Evolutionary conservation across 1,139 yeast genomes (phyloP), one percentile per base, ranked within the genome.

Genomic region (Saccharomyces hybrid): DNA sequence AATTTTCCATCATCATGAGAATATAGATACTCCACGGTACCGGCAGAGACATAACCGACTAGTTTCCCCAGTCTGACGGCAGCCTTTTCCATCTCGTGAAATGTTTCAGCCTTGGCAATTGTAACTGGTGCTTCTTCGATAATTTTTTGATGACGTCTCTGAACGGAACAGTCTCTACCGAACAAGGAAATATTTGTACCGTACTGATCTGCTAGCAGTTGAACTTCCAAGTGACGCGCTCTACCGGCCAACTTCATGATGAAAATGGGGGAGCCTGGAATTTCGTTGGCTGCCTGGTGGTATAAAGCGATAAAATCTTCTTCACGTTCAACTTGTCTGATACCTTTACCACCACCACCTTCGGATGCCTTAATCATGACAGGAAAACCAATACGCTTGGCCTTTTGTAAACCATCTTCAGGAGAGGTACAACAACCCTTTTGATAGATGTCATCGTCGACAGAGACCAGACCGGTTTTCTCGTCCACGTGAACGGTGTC

Each of bases 341-440:
- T 90, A 80, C 97, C 97, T 75, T 90, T 90, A 79, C 97, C 97
- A 77, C 97, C 97, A 75, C 97, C 97, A 78, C 97, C 97, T 83
- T 90, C 97, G 57, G 96, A 88, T 47, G 97, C 97, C 72, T 90
- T 90, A 65, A 90, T 83, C 97, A 90, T 90, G 52, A 90, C 95
- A 47, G 97, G 97, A 78, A 90, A 90, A 2, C 99, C 98, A 65
- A 93, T 91, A 67, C 80, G 72, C 64, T 77, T 81, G 56, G 98
- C 98, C 71, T 86, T 88, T 51, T 65, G 79, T 56, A 91, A 78
- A 59, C 98, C 99, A 66, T 91, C 96, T 68, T 85, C 95, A 50
- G 98, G 91, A 50, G 84, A 77, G 11, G 77, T 73, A 69, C 91
- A 88, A 74, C 98, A 91, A 63, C 99, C 98, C 73, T 87, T 77